Base-by-base conservation (phyloP, 2,329 filamentous ascomycete species). In the Xylariaceae sp. region DNA sequence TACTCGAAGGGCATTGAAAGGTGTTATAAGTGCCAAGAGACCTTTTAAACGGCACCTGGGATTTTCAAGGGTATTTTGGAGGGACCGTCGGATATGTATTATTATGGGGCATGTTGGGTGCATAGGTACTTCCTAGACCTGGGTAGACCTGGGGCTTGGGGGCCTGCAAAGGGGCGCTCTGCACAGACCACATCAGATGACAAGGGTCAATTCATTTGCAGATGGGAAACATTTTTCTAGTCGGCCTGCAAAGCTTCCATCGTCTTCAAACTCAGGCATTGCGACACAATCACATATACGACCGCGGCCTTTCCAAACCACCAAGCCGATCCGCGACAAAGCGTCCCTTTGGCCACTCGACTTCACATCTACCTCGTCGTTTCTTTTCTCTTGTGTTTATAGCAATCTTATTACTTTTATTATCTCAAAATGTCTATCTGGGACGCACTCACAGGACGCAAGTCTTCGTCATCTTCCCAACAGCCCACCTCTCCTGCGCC, bases 381-480 rank as follows among this genome's bases (percentile, higher is more conserved):
- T 55, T 50, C 54, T 55, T 36, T 56, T 58, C 39, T 56, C 47
- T 53, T 61, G 49, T 56, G 52, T 56, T 39, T 53, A 28, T 50
- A 55, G n/a, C 33, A 11, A 28, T 43, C 24, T 49, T 49, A 39
- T 39, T 48, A 44, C 40, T 31, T 48, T 40, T 56, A 49, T 33
- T 44, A 60, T 47, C 44, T 24, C 40, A 75, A 60, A 60, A 86
- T 85, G 82, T 81, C 82, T 52, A 75, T 87, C 69, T 87, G 84
- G 84, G 82, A 84, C 69, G 79, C 84, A 64, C 77, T 87, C 67
- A 85, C 83, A n/a, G 81, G 82, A 67, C 81, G 81, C 73, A 85
- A 82, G 75, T 82, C 75, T 65, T 69, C 70, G 44, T 70, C 79
- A 8, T 60, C 71, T 72, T 56, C 69, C 70, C 57, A 71, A 45